Base-by-base conservation (phyloP, 2,329 filamentous ascomycete species). In the Cladosporium sp. region DNA sequence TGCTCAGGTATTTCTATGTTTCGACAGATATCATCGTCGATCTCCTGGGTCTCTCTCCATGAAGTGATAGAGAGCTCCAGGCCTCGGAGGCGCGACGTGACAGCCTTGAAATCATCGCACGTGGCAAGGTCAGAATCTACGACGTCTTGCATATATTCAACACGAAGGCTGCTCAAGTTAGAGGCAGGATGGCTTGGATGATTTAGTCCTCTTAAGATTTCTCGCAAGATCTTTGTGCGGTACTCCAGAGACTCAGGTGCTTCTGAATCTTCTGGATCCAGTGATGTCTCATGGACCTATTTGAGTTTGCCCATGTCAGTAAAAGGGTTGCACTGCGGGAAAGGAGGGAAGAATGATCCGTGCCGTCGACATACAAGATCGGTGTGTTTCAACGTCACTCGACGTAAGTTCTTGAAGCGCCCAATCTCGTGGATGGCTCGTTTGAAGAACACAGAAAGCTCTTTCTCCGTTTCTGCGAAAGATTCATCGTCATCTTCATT, bases 1-100 rank as follows among this genome's bases (percentile, higher is more conserved):
- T 55, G 18, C 27, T 54, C 54, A 43, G 32, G 17, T 19, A 43
- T 43, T 0, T 56, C 20, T 3, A 61, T 56, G 18, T 50, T 54
- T 27, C 22, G 22, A 40, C 29, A 17, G 19, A 43, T 45, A 0
- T 56, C 22, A n/a, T n/a, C n/a, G n/a, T n/a, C n/a, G n/a, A n/a
- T 24, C 17, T 32, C 36, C 7, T 36, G 44, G 12, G 39, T 39
- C 3, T 47, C 44, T 1, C 3, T 32, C 30, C 30, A n/a, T 32
- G 12, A 11, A n/a, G 30, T 32, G 30, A 2, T 32, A n/a, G 9
- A 12, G 4, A n/a, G 7, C 30, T 32, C 11, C 4, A 32, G 29
- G 11, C 4, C n/a, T n/a, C n/a, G n/a, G n/a, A n/a, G n/a, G n/a
- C n/a, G n/a, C n/a, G n/a, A n/a, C n/a, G n/a, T n/a, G n/a, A n/a